Percentiles rank a stretch among this genome's conserved stretches.
Evolutionary conservation across 805 yeast species (phyloP).

Genomic region (Candida endomychidarum): DNA sequence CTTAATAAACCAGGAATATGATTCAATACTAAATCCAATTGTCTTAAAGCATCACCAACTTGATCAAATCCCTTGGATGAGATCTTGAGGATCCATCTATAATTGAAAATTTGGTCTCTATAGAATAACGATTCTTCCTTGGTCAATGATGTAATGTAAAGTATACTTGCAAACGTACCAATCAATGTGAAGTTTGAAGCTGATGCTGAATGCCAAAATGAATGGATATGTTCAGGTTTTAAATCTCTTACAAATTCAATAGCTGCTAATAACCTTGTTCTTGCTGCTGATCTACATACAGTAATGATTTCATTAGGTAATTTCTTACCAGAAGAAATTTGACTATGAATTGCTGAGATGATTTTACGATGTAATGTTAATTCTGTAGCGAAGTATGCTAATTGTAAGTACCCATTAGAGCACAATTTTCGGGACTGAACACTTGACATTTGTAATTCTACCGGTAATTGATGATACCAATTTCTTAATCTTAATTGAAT

Average conservation of each 20-base stretch:
- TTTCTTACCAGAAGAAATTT: constrained; percentile 28
- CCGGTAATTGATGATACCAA: constrained; percentile 76
- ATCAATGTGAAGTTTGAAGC: constrained; percentile 76
- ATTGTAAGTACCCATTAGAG: constrained; percentile 74
- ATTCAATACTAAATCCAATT: constrained; percentile 67
- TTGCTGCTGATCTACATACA: constrained; percentile 85
- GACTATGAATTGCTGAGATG: constrained; percentile 51
- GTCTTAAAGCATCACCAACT: constrained; percentile 69
- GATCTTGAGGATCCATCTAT: constrained; percentile 72
- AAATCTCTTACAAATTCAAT: constrained; percentile 74
- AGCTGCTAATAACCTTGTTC: constrained; percentile 76
- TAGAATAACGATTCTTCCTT: constrained; percentile 64
- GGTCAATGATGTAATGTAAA: constrained; percentile 64
- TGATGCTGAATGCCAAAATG: constrained; percentile 88
- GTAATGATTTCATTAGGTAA: constrained; percentile 37
- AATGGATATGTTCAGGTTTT: constrained; percentile 78
- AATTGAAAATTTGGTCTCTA: constrained; percentile 69
- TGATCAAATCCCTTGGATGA: constrained; percentile 77
- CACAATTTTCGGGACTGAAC: constrained; percentile 62
- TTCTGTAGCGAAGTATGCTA: constrained; percentile 88
- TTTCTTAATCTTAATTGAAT: constrained; percentile 66
- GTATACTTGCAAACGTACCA: constrained; percentile 83
- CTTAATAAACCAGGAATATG: constrained; percentile 71
- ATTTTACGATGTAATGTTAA: constrained; percentile 81
- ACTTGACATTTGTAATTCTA: constrained; percentile 60